phyloP scores from a whole-genome alignment of 2,329 filamentous ascomycete species.

The Diaporthe capsici region DNA sequence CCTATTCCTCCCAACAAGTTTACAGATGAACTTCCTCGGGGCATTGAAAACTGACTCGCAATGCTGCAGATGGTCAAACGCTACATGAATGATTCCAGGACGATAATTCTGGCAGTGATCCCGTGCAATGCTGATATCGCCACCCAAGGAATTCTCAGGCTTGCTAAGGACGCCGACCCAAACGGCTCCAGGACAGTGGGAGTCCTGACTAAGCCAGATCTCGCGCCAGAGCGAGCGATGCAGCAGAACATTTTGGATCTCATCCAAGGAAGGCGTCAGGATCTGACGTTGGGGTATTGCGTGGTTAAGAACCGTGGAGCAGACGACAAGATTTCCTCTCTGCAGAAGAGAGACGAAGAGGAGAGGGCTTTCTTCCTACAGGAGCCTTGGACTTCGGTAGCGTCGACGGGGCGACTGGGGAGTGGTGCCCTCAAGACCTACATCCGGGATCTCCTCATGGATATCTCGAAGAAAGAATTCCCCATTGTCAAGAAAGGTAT shows the following conservation, averaged over 20 bases:
- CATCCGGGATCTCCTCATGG: conserved; percentile 55
- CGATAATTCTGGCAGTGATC: conserved; percentile 64
- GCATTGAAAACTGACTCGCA: no score
- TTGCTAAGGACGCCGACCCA: conserved; percentile 56
- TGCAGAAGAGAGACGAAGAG: conserved; percentile 49
- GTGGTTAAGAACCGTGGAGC: conserved; percentile 63
- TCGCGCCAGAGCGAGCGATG: conserved; percentile 59
- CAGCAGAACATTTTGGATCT: conserved; percentile 58
- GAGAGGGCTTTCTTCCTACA: conserved; percentile 57
- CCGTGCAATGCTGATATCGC: conserved; percentile 55
- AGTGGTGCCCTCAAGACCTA: conserved; percentile 52
- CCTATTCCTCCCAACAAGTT: no score
- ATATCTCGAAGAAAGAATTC: conserved; percentile 57
- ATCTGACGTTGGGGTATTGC: conserved; percentile 63
- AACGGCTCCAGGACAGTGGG: conserved; percentile 59
- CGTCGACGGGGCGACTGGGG: conserved; percentile 49
- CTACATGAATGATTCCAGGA: conserved; percentile 62
- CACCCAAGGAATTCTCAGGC: conserved; percentile 55
- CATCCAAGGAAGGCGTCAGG: conserved; percentile 55
- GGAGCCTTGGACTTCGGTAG: conserved; percentile 53
- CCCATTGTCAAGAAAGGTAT: conserved; percentile 50
- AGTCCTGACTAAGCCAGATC: conserved; percentile 72
- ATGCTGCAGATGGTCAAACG: conserved; percentile 56
- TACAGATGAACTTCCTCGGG: no score
- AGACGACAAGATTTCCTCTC: conserved; percentile 53